A percentile compares a stretch with the other conserved stretches of the same genome.
phyloP scores from a whole-genome alignment of 2,329 filamentous ascomycete genomes.

The Arthrobotrys sinensis region DNA sequence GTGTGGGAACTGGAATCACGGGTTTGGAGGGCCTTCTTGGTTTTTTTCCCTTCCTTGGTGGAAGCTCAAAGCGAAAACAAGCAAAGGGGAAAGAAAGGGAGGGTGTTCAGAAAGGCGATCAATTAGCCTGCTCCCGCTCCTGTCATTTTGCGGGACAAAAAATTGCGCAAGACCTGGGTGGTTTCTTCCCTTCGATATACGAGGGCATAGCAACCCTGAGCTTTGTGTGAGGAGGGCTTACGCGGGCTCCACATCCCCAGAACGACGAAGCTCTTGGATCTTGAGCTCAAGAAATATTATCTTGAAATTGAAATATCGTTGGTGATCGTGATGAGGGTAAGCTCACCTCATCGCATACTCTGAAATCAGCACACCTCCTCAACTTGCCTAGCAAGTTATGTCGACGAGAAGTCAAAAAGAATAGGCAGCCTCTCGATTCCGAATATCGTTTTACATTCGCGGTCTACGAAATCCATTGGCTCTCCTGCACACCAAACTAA shows the following conservation, averaged over 20 bases:
- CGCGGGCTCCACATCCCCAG: not conserved
- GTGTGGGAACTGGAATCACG: conserved; percentile 38
- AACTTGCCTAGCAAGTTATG: conserved; percentile 40
- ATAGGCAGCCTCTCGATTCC: conserved; percentile 35
- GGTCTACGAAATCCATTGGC: conserved; percentile 43
- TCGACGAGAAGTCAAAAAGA: conserved; percentile 22
- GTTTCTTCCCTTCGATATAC: conserved; percentile 30
- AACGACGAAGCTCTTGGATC: not conserved
- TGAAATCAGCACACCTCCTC: conserved; percentile 19
- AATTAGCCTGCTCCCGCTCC: conserved; percentile 59
- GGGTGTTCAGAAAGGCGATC: conserved; percentile 35
- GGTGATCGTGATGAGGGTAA: conserved; percentile 19
- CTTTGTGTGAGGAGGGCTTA: conserved; percentile 17
- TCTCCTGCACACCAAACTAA: conserved; percentile 34
- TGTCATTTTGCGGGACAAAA: conserved; percentile 56
- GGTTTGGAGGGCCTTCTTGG: conserved; percentile 14
- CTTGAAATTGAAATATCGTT: conserved; percentile 12
- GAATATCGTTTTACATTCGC: conserved; percentile 36
- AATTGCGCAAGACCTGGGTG: conserved; percentile 54
- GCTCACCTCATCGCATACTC: conserved; percentile 14
- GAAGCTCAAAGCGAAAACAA: conserved; percentile 43
- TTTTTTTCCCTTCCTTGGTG: conserved; percentile 19
- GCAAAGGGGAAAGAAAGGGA: conserved; percentile 6
- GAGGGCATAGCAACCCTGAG: conserved; percentile 35
- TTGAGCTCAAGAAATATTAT: not conserved